A percentile compares a stretch with the other conserved stretches of the same genome.
phyloP scores from a whole-genome alignment of 257 asterid genomes.

The Linderniella brevidens region DNA sequence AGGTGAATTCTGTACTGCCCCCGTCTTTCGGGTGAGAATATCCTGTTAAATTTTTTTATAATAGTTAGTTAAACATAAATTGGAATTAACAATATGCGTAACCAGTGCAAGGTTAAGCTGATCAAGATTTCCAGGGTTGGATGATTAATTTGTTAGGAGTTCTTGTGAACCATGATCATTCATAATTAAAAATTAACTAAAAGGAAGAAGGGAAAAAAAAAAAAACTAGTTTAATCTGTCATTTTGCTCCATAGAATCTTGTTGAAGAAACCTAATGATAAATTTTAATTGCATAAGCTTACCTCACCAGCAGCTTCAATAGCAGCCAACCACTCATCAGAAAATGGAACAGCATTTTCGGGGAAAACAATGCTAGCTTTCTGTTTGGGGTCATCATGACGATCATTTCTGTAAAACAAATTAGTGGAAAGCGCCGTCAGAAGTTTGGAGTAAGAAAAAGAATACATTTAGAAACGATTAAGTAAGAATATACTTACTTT shows the following conservation, averaged over 20 bases:
- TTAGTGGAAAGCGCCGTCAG: not conserved
- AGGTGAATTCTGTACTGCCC: slow-evolving; percentile 94
- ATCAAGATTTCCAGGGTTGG: no score
- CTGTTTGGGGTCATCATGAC: slow-evolving; percentile 24
- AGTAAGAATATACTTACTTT: slow-evolving; percentile 25
- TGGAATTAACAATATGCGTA: not conserved
- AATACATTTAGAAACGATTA: slow-evolving; percentile 10
- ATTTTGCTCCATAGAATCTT: no score
- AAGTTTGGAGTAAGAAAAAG: slow-evolving; percentile 10
- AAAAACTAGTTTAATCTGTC: no score
- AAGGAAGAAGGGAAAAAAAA: no score
- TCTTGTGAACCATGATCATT: no score
- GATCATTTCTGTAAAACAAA: not conserved
- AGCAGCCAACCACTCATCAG: slow-evolving; percentile 96
- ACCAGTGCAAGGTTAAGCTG: not conserved
- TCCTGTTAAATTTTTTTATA: slow-evolving; percentile 27
- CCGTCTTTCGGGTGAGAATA: slow-evolving; percentile 58
- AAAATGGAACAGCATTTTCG: slow-evolving; percentile 62
- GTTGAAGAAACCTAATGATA: no score
- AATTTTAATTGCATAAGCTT: slow-evolving; percentile 11
- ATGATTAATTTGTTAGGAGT: no score
- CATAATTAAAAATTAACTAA: no score
- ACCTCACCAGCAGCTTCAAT: slow-evolving; percentile 99
- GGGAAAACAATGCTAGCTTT: slow-evolving; percentile 29
- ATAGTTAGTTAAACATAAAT: not conserved